Conservation (phyloP, 148 eudicot genomes). For the Rhododendron williamsianum region DNA sequence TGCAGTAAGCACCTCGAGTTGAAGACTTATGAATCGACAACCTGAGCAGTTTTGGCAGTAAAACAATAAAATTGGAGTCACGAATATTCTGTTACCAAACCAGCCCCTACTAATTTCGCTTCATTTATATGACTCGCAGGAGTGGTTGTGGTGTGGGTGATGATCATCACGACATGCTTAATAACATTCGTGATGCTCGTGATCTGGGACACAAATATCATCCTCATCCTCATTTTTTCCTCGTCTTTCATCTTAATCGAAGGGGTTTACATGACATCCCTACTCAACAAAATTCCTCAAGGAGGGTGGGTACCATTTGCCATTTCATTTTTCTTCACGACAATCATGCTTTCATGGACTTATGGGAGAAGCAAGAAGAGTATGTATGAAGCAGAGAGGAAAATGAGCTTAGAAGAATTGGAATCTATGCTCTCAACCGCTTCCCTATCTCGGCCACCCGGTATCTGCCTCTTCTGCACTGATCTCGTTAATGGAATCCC, state of each 20-base stretch:
- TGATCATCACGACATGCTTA: slow-evolving; percentile 34
- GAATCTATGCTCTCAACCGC: not conserved
- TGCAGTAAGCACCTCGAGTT: too few species aligned
- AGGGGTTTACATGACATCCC: slow-evolving; percentile 23
- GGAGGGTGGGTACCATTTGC: slow-evolving; percentile 48
- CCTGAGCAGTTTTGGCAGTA: too few species aligned
- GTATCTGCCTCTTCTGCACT: slow-evolving; percentile 31
- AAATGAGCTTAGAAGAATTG: slow-evolving; percentile 6
- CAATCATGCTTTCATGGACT: slow-evolving; percentile 11
- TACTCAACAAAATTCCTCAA: slow-evolving; percentile 30
- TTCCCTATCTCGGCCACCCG: slow-evolving; percentile 11
- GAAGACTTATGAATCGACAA: too few species aligned
- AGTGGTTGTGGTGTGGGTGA: slow-evolving; percentile 33
- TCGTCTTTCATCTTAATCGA: slow-evolving; percentile 14
- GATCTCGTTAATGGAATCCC: slow-evolving; percentile 35
- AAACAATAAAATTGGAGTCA: too few species aligned
- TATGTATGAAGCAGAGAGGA: slow-evolving; percentile 10
- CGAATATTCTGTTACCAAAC: not conserved
- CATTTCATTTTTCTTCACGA: slow-evolving; percentile 20
- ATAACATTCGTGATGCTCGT: slow-evolving; percentile 29
- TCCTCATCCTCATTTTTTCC: slow-evolving; percentile 18
- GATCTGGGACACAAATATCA: slow-evolving; percentile 24
- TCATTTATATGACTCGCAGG: slow-evolving; percentile 10
- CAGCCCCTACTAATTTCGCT: not conserved
- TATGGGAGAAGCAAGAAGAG: slow-evolving; percentile 28